phyloP scores from a whole-genome alignment of 768 basidiomycete genomes.

The Multifurca ochricompacta region DNA sequence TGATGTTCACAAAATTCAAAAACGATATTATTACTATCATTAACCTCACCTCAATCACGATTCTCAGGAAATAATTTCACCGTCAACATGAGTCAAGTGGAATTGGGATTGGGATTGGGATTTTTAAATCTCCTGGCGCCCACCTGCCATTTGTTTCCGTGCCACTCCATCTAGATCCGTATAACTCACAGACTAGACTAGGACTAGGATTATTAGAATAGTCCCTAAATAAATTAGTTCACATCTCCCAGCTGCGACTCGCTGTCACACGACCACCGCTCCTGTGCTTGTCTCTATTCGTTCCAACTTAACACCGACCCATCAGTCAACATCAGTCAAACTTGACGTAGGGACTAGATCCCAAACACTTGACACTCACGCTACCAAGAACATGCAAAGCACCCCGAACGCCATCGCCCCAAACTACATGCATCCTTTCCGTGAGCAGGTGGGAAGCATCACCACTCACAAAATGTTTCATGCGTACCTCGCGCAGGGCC shows the following conservation, averaged over 20 bases:
- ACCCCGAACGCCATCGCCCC: conserved; percentile 89
- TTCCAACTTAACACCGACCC: conserved; percentile 56
- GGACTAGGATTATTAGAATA: too few species aligned
- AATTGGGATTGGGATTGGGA: too few species aligned
- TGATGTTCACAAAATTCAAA: too few species aligned
- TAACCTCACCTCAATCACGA: too few species aligned
- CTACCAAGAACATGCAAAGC: conserved; percentile 84
- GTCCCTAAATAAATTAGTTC: conserved; percentile 6
- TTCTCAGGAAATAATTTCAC: too few species aligned
- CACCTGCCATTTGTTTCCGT: not conserved
- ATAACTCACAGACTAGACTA: not conserved
- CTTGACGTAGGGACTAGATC: conserved; percentile 3
- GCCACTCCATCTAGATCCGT: conserved; percentile 7
- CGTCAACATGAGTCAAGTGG: too few species aligned
- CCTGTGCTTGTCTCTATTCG: conserved; percentile 41
- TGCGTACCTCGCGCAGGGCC: conserved; percentile 79
- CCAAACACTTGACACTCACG: conserved; percentile 47
- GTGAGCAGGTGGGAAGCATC: not conserved
- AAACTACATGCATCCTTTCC: conserved; percentile 48
- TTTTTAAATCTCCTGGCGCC: not conserved
- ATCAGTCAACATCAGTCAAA: conserved; percentile 17
- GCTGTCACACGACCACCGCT: conserved; percentile 17
- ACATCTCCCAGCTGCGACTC: not conserved
- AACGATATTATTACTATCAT: too few species aligned
- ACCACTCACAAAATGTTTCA: conserved; percentile 1